Evolutionary conservation across 805 yeast genomes (phyloP), one percentile per base, ranked within the genome.

Genomic region (Diddensiella caesifluorescens): DNA sequence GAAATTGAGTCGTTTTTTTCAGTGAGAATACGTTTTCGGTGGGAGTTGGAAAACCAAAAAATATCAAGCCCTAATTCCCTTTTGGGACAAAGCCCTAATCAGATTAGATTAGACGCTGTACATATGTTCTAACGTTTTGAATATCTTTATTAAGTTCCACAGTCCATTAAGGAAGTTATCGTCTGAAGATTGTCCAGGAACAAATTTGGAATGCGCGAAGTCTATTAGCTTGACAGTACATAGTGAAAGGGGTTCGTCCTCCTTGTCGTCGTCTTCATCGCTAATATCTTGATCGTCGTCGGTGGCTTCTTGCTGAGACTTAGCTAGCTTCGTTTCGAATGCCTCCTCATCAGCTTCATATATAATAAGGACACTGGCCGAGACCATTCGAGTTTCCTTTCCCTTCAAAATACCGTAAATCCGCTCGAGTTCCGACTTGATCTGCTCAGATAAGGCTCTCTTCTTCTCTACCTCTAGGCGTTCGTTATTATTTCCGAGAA

Each of bases 171-270:
- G 58, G 2, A 80, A 64, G 55, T 84, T 83, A 35, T 76, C 83
- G 60, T 88, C 97, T 15, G 74, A 74, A 0, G 88, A 87, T 44
- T 71, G 44, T 0, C 82, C 84, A 0, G 79, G 78, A 0, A 73
- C 69, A 45, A 74, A 63, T 47, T 66, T 73, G 0, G 96, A 75
- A 59, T 92, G 97, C 1, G 97, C 97, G 67, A 92, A 88, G 61
- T 92, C 98, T 4, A 92, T 87, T 37, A 89, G 54, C 28, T 77
- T 71, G 39, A 87, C 63, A 4, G 75, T 63, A 46, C 89, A 80
- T 37, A 85, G 57, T 0, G 72, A 67, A 1, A 60, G n/a, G 20
- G 23, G 38, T 22, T 41, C 53, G 6, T 42, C 49, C 5, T 50
- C 55, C 9, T 46, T 54, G 22, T 44, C 49, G 3, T 32, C 45